Percentiles rank a stretch among this genome's conserved stretches.
Evolutionary conservation across 305 asterid species (phyloP).

Genomic region (Salvia sclarea): DNA sequence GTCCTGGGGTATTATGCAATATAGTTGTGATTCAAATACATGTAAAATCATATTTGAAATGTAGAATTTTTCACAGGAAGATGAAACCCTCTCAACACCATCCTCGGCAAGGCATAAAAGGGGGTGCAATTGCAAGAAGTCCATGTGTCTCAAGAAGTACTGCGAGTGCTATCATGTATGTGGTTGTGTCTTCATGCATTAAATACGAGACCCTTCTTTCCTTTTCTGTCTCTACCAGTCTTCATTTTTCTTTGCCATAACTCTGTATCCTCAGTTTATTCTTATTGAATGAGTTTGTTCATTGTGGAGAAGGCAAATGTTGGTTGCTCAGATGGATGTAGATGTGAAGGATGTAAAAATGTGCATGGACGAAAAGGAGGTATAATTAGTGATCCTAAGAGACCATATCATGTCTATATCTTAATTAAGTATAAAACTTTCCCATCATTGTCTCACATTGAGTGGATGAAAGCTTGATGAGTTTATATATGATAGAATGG

Average conservation of each 20-base stretch:
- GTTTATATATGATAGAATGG: neutral
- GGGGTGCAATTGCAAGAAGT: constrained; percentile 88
- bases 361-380: constrained; percentile 66
- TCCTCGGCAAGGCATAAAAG: constrained; percentile 74
- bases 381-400: constrained; percentile 25
- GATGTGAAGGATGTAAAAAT: constrained; percentile 85
- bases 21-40: constrained; percentile 15
- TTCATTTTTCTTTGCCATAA: neutral
- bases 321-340: constrained; percentile 85
- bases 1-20: constrained; percentile 42
- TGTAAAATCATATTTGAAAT: constrained; percentile 23
- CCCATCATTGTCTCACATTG: neutral
- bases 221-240: neutral
- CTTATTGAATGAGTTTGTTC: constrained; percentile 26
- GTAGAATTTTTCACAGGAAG: constrained; percentile 46
- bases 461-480: neutral
- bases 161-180: constrained; percentile 90
- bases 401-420: neutral
- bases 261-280: neutral
- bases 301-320: constrained; percentile 58
- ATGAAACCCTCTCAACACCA: constrained; percentile 46
- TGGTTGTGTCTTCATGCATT: constrained; percentile 5
- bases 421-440: neutral
- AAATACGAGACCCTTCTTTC: neutral
- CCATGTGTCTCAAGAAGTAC: constrained; percentile 81